phyloP scores from a whole-genome alignment of 768 basidiomycete genomes.

The Pholiota molesta region DNA sequence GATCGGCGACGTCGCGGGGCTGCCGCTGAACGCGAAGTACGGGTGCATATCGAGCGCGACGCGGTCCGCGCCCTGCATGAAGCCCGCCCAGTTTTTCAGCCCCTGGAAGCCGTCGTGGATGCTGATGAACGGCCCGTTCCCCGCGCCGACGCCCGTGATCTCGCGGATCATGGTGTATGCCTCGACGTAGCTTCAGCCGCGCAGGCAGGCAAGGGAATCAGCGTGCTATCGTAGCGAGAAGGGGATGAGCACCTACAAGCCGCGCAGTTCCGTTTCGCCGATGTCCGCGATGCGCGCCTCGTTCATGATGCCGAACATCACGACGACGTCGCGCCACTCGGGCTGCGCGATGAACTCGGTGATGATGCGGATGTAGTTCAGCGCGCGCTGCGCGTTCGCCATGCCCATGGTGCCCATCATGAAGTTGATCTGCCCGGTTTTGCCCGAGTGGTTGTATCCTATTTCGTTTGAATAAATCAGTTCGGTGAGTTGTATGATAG shows the following conservation, averaged over 20 bases:
- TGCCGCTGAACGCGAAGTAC: conserved; percentile 50
- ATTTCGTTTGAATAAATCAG: too few species aligned
- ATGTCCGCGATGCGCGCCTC: conserved; percentile 59
- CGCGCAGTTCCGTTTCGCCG: conserved; percentile 51
- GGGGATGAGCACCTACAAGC: too few species aligned
- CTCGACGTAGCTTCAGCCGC: too few species aligned
- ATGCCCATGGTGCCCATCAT: conserved; percentile 80
- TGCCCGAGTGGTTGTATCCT: conserved; percentile 68
- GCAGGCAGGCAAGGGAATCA: too few species aligned
- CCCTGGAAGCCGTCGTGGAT: conserved; percentile 52
- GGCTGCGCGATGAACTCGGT: conserved; percentile 83
- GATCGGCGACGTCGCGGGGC: conserved; percentile 38
- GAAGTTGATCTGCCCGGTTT: conserved; percentile 63
- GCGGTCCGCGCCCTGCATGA: conserved; percentile 40
- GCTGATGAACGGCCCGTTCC: conserved; percentile 63
- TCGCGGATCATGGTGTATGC: conserved; percentile 66
- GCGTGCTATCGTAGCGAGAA: too few species aligned
- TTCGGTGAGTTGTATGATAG: neutral
- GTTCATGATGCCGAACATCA: conserved; percentile 67
- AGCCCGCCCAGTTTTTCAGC: conserved; percentile 33
- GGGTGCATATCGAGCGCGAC: conserved; percentile 44
- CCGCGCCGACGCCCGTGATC: conserved; percentile 75
- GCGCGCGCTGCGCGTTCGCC: conserved; percentile 84
- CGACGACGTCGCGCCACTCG: conserved; percentile 69
- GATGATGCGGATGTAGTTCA: conserved; percentile 77